These are phyloP conservation scores for Eucalyptus regnans DNA, from an alignment of 345 rosid species.

Conservation along the genomic window DNA sequence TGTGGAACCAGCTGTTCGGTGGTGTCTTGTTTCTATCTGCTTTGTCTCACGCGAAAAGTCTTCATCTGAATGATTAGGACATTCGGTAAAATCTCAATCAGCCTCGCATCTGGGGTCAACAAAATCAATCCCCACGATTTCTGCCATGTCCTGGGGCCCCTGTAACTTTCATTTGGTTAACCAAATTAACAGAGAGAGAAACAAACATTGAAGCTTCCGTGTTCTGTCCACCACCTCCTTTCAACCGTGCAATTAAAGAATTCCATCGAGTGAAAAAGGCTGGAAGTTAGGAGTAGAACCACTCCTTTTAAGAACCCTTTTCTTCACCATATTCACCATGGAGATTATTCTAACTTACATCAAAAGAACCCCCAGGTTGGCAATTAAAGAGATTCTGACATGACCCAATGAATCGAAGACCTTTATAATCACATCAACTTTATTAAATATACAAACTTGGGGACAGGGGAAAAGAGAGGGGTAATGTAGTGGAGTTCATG, in stretches of 20 bases:
- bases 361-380: constrained; percentile 59
- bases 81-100: not conserved
- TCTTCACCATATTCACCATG: not conserved
- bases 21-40: constrained; percentile 50
- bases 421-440: not conserved
- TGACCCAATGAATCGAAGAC: constrained; percentile 25
- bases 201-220: not conserved
- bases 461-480: not conserved
- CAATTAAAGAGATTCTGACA: constrained; percentile 39
- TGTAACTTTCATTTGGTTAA: not conserved
- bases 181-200: not conserved
- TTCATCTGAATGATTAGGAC: constrained; percentile 44
- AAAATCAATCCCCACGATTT: not conserved
- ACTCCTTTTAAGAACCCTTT: not conserved
- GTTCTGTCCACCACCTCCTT: not conserved
- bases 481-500: constrained; percentile 36
- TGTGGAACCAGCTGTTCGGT: constrained; percentile 46
- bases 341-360: not conserved
- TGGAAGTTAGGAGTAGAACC: constrained; percentile 20
- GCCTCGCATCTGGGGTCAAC: constrained; percentile 21
- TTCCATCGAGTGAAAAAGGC: not conserved
- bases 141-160: not conserved
- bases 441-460: not conserved
- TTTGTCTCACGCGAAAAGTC: constrained; percentile 37
- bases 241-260: not conserved